Evolutionary conservation across 331 rosid species (phyloP).

Genomic region (Prunus yedoensis): DNA sequence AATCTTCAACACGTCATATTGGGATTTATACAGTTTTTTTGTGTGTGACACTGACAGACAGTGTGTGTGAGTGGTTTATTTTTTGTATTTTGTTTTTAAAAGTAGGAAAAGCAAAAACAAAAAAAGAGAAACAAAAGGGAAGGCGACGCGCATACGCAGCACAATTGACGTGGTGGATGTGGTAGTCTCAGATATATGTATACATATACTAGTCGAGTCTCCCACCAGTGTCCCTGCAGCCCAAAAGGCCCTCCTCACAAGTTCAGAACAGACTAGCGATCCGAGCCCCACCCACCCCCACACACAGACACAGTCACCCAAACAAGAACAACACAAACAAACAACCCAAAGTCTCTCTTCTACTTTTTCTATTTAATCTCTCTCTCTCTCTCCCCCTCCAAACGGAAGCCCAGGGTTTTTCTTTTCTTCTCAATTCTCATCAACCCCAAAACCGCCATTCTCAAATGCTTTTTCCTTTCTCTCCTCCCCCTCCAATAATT

Average conservation of each 20-base stretch:
- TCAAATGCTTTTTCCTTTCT: not conserved
- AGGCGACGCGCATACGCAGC: too few species aligned
- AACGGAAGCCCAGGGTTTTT: not conserved
- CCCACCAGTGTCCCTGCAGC: not conserved
- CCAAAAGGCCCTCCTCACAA: not conserved
- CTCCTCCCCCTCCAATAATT: not conserved
- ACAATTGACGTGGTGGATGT: too few species aligned
- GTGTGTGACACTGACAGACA: too few species aligned
- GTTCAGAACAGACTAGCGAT: too few species aligned
- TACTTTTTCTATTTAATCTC: slow-evolving; percentile 22
- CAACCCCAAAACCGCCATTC: not conserved
- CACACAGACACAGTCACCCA: not conserved
- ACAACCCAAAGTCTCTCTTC: not conserved
- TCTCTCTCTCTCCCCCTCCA: not conserved
- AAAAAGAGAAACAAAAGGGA: too few species aligned
- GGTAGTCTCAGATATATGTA: too few species aligned
- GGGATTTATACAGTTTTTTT: not conserved
- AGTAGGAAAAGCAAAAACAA: too few species aligned
- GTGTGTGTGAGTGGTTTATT: too few species aligned
- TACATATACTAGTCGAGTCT: too few species aligned
- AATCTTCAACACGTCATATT: not conserved
- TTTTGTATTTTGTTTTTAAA: too few species aligned
- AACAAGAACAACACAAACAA: not conserved
- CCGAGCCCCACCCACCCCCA: not conserved
- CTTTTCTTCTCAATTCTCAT: not conserved